Percentiles rank a stretch among this genome's conserved stretches.
Conservation (phyloP, 2,329 filamentous ascomycete genomes). For the Neocucurbitaria cava region DNA sequence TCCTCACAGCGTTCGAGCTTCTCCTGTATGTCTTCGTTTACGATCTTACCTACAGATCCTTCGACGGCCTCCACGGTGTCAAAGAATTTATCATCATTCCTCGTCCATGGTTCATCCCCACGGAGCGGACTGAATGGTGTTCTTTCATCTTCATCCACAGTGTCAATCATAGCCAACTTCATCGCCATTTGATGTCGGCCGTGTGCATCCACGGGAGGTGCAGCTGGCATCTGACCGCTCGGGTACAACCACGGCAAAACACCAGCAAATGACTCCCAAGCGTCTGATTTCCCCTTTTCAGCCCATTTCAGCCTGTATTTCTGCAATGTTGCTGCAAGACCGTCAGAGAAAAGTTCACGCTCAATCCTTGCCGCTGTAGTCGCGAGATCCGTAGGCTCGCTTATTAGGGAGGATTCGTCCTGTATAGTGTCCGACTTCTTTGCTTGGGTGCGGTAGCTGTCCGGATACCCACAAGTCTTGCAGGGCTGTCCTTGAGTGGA, state of each 20-base stretch:
- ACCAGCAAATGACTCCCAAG: conserved; percentile 22
- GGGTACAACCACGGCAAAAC: conserved; percentile 23
- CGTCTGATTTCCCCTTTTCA: conserved; percentile 10
- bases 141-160: background rate
- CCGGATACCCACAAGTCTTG: background rate
- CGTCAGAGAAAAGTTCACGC: conserved; percentile 20
- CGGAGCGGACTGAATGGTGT: conserved; percentile 11
- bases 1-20: background rate
- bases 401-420: background rate
- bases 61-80: conserved; percentile 20
- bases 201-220: conserved; percentile 22
- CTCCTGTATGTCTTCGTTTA: background rate
- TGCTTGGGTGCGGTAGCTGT: conserved; percentile 3
- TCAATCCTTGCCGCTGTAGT: conserved; percentile 21
- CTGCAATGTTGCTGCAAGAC: conserved; percentile 14
- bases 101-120: conserved; percentile 36
- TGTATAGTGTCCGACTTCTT: conserved; percentile 8
- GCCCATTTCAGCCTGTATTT: conserved; percentile 14
- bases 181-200: conserved; percentile 22
- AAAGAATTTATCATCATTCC: conserved; percentile 33
- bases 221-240: conserved; percentile 25
- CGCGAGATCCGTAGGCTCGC: conserved; percentile 6
- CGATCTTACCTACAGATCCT: background rate
- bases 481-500: background rate
- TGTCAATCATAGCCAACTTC: conserved; percentile 30